Conservation (phyloP, 768 basidiomycete species). For the Agrocybe chaxingu region DNA sequence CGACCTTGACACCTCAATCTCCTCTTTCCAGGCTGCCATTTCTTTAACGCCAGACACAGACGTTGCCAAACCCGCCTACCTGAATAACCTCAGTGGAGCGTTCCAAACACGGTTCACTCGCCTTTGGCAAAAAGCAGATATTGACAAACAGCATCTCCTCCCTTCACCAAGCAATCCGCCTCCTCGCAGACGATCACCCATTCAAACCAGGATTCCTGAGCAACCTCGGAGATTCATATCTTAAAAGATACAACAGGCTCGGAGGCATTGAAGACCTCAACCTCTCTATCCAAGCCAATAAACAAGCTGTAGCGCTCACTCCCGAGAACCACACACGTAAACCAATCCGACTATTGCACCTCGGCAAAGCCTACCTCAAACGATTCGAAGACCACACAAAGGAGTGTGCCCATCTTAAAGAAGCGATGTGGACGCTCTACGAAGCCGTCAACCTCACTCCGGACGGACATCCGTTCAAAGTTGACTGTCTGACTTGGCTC, state of each 20-base stretch:
- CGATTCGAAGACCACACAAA: neutral
- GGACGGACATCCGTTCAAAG: neutral
- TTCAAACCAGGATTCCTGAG: neutral
- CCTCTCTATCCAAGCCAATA: neutral
- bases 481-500: neutral
- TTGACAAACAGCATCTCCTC: too few relatives aligned
- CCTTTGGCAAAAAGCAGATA: too few relatives aligned
- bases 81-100: too few relatives aligned
- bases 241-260: neutral
- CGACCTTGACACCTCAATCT: neutral
- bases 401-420: neutral
- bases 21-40: neutral
- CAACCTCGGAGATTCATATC: neutral
- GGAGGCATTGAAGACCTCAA: neutral
- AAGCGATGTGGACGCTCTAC: neutral
- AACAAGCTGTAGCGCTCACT: neutral
- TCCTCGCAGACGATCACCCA: neutral
- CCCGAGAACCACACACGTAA: neutral
- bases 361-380: neutral
- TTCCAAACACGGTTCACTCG: too few relatives aligned
- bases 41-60: too few relatives aligned
- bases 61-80: too few relatives aligned
- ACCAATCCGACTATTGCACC: neutral
- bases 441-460: neutral
- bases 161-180: neutral